Evolutionary conservation across 129 eudicot genomes (phyloP).

Genomic region (Centrapalus pauciflorus): DNA sequence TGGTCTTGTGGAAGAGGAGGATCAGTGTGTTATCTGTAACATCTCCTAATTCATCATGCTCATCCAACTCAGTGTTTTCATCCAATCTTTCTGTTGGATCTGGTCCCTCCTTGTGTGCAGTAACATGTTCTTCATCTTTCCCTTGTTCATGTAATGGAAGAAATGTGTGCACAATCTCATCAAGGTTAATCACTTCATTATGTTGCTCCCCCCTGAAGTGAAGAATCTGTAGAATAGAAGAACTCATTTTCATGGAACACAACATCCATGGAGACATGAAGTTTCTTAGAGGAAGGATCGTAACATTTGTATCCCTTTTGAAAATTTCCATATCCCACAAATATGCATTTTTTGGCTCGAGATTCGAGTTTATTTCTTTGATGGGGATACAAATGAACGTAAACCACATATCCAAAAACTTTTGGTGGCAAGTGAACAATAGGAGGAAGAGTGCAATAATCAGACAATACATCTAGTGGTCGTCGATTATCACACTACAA

Average conservation of each 20-base stretch:
- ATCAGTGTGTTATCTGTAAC: neutral
- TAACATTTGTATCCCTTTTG: neutral
- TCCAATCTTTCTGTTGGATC: neutral
- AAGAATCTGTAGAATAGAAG: neutral
- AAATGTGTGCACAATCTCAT: too few relatives aligned
- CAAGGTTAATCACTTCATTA: too few relatives aligned
- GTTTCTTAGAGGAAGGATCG: neutral
- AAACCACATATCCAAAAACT: neutral
- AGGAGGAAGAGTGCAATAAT: too few relatives aligned
- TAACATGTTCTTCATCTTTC: neutral
- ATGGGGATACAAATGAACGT: neutral
- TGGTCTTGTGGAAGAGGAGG: neutral
- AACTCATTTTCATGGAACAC: neutral
- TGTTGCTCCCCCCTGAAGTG: constrained; percentile 11
- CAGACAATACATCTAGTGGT: too few relatives aligned
- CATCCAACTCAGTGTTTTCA: neutral
- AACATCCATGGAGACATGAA: neutral
- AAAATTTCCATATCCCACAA: too few relatives aligned
- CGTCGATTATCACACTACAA: too few relatives aligned
- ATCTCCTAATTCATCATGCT: neutral
- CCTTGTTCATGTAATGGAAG: too few relatives aligned
- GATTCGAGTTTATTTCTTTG: too few relatives aligned
- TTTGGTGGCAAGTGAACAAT: neutral
- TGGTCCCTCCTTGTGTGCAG: neutral
- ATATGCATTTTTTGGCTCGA: too few relatives aligned